These are phyloP conservation scores for Conticribra guillardii DNA, from an alignment of 108 stramenopile genomes.

Conservation along the genomic window DNA sequence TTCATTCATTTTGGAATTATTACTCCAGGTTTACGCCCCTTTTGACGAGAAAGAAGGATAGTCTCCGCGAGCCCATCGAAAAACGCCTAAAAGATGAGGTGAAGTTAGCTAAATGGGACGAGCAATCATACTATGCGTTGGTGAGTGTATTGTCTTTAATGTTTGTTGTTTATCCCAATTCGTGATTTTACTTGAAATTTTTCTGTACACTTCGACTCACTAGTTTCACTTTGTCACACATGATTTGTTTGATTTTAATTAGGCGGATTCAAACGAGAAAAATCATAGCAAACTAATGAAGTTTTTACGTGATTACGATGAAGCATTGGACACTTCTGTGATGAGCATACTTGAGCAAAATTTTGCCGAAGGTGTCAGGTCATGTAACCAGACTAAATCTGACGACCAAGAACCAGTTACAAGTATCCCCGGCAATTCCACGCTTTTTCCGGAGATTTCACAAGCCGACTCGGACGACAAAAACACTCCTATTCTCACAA, in stretches of 20 bases:
- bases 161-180: neutral
- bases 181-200: no score
- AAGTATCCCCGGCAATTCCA: conserved; percentile 23
- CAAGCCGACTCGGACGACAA: conserved; percentile 36
- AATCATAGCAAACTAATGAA: conserved; percentile 91
- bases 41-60: conserved; percentile 38
- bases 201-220: no score
- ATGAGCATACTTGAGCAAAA: conserved; percentile 72
- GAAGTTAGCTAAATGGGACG: conserved; percentile 98
- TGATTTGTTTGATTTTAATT: neutral
- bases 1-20: conserved; percentile 73
- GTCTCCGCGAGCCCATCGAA: conserved; percentile 75
- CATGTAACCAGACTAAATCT: conserved; percentile 40
- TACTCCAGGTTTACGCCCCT: conserved; percentile 72
- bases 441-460: conserved; percentile 36
- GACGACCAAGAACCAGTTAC: conserved; percentile 37
- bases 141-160: conserved; percentile 11
- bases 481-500: conserved; percentile 17
- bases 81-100: conserved; percentile 90
- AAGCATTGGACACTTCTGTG: conserved; percentile 70
- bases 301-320: conserved; percentile 80
- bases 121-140: conserved; percentile 95
- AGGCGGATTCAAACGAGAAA: conserved; percentile 90
- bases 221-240: neutral
- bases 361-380: conserved; percentile 59